These are phyloP conservation scores for Cyclocybe cylindracea DNA, from an alignment of 768 basidiomycete genomes.

Conservation along the genomic window DNA sequence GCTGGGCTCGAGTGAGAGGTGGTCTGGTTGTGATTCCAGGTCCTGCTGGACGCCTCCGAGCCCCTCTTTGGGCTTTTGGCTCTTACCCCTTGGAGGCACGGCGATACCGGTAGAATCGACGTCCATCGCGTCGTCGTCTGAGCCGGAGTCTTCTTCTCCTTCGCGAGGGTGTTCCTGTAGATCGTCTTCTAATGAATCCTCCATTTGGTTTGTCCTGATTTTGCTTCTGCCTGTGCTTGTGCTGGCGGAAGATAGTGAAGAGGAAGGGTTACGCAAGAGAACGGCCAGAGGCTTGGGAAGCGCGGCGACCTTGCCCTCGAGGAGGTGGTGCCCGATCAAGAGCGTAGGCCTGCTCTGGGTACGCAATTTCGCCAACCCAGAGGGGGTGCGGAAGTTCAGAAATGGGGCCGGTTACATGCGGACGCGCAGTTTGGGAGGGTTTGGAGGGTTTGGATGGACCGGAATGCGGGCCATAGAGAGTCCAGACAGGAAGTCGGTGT, in stretches of 20 bases:
- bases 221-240: slow-evolving; percentile 1
- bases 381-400: neutral
- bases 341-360: slow-evolving; percentile 76
- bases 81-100: no score
- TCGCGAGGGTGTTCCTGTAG: neutral
- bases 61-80: no score
- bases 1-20: neutral
- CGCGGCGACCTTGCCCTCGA: slow-evolving; percentile 81
- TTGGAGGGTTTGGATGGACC: no score
- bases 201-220: slow-evolving; percentile 2
- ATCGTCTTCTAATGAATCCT: slow-evolving; percentile 13
- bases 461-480: no score
- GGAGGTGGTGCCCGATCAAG: slow-evolving; percentile 83
- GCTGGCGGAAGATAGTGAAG: no score
- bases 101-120: slow-evolving; percentile 14
- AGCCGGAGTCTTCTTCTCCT: slow-evolving; percentile 5
- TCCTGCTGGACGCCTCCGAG: no score
- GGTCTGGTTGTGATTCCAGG: no score
- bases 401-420: neutral
- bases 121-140: slow-evolving; percentile 17
- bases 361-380: neutral
- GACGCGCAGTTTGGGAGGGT: no score
- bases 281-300: slow-evolving; percentile 85
- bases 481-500: no score
- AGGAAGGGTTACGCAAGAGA: slow-evolving; percentile 42